Conservation (phyloP, 257 asterid species). For the Lantana camara region DNA sequence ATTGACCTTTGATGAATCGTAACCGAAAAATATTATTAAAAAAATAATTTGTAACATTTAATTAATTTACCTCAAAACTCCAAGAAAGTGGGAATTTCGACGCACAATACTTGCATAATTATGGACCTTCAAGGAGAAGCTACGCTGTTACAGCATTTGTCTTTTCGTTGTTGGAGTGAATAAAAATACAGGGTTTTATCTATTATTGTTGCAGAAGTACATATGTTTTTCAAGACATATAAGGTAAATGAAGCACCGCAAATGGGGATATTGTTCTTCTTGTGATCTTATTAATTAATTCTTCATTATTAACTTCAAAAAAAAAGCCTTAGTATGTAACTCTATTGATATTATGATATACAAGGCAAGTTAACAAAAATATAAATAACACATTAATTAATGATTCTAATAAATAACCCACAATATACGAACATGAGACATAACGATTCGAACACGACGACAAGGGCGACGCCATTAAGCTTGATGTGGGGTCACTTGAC, state of each 20-base stretch:
- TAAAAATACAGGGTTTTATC: not conserved
- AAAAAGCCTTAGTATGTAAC: too few relatives aligned
- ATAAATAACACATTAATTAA: too few relatives aligned
- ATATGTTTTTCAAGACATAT: conserved; percentile 32
- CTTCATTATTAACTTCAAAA: too few relatives aligned
- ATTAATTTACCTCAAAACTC: conserved; percentile 32
- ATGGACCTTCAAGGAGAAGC: conserved; percentile 33
- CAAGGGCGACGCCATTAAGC: too few relatives aligned
- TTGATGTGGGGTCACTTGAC: too few relatives aligned
- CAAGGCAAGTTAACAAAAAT: too few relatives aligned
- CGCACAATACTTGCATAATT: conserved; percentile 25
- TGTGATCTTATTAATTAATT: not conserved
- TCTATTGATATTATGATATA: too few relatives aligned
- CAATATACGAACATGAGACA: too few relatives aligned
- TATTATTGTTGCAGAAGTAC: conserved; percentile 16
- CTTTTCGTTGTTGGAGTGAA: conserved; percentile 5
- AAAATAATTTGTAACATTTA: not conserved
- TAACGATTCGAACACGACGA: too few relatives aligned
- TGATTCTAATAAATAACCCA: too few relatives aligned
- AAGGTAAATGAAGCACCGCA: conserved; percentile 32
- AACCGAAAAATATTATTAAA: not conserved
- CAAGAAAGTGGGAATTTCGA: conserved; percentile 43
- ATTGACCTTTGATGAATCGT: conserved; percentile 6
- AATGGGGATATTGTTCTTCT: conserved; percentile 28
- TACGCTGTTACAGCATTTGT: conserved; percentile 31